A percentile compares a stretch with the other conserved stretches of the same genome.
Conservation (phyloP, 257 asterid species). For the Nicotiana paniculata region DNA sequence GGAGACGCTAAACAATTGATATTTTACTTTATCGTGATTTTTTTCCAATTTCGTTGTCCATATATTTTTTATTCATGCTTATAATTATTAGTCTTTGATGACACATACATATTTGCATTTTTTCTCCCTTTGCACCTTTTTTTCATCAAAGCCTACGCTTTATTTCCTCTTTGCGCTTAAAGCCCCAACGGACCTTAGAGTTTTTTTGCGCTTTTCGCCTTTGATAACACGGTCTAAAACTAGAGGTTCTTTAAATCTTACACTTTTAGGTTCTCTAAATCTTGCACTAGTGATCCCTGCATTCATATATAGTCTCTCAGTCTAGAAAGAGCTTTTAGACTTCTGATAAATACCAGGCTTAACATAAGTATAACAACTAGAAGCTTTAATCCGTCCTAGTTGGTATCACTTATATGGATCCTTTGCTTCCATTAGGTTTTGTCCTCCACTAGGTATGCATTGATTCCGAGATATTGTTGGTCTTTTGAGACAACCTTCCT, state of each 20-base stretch:
- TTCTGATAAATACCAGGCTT: neutral
- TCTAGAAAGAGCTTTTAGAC: neutral
- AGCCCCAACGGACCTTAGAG: too few species aligned
- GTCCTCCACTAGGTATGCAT: neutral
- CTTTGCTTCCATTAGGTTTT: neutral
- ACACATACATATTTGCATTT: too few species aligned
- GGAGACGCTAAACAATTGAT: too few species aligned
- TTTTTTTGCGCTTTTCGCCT: too few species aligned
- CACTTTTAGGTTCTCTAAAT: neutral
- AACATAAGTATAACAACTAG: neutral
- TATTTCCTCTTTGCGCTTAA: too few species aligned
- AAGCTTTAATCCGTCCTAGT: neutral
- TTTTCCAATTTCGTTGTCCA: too few species aligned
- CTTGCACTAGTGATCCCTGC: neutral
- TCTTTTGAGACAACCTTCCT: neutral
- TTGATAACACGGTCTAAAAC: neutral
- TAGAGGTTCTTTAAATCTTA: neutral
- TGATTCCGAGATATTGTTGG: neutral
- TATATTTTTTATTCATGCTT: too few species aligned
- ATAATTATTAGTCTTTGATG: too few species aligned
- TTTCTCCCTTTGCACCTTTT: too few species aligned
- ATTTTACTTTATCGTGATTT: too few species aligned
- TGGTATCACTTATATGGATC: neutral
- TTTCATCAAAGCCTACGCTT: too few species aligned
- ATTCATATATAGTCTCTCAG: neutral